phyloP scores from a whole-genome alignment of 176 grass and related monocot genomes.

The Leersia perrieri region DNA sequence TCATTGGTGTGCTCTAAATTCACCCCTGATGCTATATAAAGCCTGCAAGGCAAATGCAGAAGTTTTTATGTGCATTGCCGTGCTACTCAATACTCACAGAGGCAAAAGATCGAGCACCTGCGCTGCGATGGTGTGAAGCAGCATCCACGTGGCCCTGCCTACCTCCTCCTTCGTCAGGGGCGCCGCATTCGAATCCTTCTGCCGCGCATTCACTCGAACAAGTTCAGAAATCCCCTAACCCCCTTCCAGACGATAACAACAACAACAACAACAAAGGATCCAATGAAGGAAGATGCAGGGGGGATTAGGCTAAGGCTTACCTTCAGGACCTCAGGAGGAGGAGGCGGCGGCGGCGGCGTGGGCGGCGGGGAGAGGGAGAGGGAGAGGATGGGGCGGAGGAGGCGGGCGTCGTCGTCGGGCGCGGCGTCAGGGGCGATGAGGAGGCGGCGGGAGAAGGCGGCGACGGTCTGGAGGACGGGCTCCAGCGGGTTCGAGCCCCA shows the following conservation, averaged over 20 bases:
- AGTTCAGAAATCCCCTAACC: background rate
- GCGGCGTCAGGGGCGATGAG: conserved; percentile 49
- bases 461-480: conserved; percentile 42
- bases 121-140: conserved; percentile 80
- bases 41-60: background rate
- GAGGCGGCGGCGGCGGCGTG: background rate
- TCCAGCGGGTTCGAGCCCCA: conserved; percentile 28
- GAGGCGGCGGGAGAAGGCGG: conserved; percentile 48
- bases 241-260: background rate
- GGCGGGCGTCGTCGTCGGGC: conserved; percentile 35
- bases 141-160: conserved; percentile 84
- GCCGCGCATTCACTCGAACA: conserved; percentile 47
- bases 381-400: conserved; percentile 44
- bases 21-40: background rate
- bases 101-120: conserved; percentile 68
- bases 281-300: background rate
- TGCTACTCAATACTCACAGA: conserved; percentile 35
- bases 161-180: conserved; percentile 87
- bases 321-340: conserved; percentile 27
- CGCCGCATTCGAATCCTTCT: conserved; percentile 44
- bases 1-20: background rate
- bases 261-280: background rate
- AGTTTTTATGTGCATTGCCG: background rate
- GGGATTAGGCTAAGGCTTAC: conserved; percentile 28
- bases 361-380: conserved; percentile 36